Evolutionary conservation across 257 asterid species (phyloP).

Genomic region (Gardenia jasminoides): DNA sequence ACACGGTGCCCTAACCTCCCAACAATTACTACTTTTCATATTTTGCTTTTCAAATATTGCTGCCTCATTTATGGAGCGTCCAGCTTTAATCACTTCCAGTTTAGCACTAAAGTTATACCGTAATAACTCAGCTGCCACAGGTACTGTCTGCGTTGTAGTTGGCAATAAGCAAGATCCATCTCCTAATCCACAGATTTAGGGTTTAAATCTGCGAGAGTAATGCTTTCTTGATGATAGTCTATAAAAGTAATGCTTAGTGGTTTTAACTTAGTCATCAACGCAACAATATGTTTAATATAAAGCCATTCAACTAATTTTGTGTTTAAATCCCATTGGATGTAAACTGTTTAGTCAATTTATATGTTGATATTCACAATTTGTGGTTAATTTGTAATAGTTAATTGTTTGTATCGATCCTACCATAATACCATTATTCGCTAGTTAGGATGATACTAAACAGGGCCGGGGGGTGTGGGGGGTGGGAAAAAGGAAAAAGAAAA

Average conservation of each 20-base stretch:
- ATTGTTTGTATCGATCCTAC: too few relatives aligned
- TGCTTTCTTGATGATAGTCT: too few relatives aligned
- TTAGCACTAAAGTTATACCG: not conserved
- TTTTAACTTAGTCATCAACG: not conserved
- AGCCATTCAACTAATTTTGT: too few relatives aligned
- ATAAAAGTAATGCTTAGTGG: not conserved
- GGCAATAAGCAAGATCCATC: not conserved
- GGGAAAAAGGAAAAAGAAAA: too few relatives aligned
- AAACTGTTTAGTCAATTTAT: too few relatives aligned
- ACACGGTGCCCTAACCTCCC: constrained; percentile 34
- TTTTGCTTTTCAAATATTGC: not conserved
- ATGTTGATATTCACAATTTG: too few relatives aligned
- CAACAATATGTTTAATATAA: too few relatives aligned
- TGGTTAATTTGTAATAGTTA: too few relatives aligned
- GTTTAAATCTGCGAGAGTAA: not conserved
- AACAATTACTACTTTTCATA: constrained; percentile 17
- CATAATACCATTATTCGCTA: too few relatives aligned
- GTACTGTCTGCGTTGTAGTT: not conserved
- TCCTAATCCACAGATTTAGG: not conserved
- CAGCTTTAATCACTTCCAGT: not conserved
- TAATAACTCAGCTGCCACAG: not conserved
- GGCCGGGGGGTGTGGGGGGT: too few relatives aligned
- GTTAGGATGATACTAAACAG: too few relatives aligned
- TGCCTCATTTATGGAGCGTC: constrained; percentile 11
- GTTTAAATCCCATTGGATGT: too few relatives aligned